A percentile compares a stretch with the other conserved stretches of the same genome.
phyloP scores from a whole-genome alignment of 306 rosid species.

The Crataegus laevigata region DNA sequence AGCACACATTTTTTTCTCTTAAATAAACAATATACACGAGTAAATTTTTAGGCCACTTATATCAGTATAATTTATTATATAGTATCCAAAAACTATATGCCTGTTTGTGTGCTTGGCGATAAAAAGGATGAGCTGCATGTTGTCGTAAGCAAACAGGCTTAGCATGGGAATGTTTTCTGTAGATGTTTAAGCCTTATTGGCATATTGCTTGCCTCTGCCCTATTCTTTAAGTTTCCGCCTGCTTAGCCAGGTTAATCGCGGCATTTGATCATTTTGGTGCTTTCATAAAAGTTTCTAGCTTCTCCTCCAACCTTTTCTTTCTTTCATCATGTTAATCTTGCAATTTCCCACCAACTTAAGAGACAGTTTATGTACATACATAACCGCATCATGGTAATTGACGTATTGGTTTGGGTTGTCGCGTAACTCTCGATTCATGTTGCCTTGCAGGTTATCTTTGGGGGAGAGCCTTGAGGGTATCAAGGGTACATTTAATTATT shows the following conservation, averaged over 20 bases:
- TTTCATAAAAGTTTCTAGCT: background rate
- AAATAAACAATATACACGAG: background rate
- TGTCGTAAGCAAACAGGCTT: background rate
- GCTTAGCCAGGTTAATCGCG: background rate
- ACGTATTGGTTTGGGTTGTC: background rate
- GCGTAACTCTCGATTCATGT: slow-evolving; percentile 3
- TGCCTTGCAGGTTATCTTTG: slow-evolving; percentile 56
- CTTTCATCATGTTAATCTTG: background rate
- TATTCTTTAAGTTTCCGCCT: background rate
- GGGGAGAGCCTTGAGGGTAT: slow-evolving; percentile 86
- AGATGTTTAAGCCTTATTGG: background rate
- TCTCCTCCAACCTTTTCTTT: background rate
- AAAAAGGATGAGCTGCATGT: background rate
- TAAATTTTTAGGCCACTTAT: background rate
- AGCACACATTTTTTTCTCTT: too few species aligned
- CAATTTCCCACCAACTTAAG: background rate
- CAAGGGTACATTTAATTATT: slow-evolving; percentile 61
- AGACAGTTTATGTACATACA: background rate
- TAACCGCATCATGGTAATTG: background rate
- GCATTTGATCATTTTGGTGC: background rate
- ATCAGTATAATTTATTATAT: background rate
- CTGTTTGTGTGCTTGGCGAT: background rate
- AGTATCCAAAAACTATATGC: background rate
- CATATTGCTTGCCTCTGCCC: background rate
- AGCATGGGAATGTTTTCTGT: background rate